Percentiles rank a stretch among this genome's conserved stretches.
phyloP scores from a whole-genome alignment of 78 protist genomes.

The Dictyostelium intermedium region DNA sequence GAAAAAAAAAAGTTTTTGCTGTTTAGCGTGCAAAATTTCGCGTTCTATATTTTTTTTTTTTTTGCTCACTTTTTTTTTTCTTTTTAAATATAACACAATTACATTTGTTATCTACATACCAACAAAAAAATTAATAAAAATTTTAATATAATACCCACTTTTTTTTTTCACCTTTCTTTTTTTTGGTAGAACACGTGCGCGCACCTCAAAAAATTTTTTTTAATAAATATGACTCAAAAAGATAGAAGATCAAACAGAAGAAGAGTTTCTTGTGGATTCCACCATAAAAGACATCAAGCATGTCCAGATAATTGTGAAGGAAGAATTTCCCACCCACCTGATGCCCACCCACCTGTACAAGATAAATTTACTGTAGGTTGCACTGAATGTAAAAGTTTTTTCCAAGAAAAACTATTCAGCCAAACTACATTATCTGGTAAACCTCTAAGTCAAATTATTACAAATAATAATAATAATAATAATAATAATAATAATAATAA shows the following conservation, averaged over 20 bases:
- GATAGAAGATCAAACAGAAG: constrained; percentile 67
- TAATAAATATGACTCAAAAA: background rate
- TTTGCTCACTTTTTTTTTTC: background rate
- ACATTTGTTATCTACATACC: too few relatives aligned
- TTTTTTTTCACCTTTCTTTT: too few relatives aligned
- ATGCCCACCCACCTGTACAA: constrained; percentile 60
- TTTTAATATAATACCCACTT: too few relatives aligned
- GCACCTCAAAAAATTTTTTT: too few relatives aligned
- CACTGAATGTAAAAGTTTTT: constrained; percentile 40
- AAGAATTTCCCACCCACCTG: constrained; percentile 68
- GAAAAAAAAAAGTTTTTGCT: background rate
- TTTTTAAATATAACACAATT: background rate
- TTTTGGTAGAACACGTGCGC: too few relatives aligned
- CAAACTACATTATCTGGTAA: constrained; percentile 6
- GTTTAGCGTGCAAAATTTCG: background rate
- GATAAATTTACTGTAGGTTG: constrained; percentile 76
- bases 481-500: background rate
- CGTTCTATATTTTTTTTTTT: too few relatives aligned
- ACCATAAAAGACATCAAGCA: constrained; percentile 77
- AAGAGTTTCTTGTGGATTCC: constrained; percentile 79
- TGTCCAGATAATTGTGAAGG: constrained; percentile 81
- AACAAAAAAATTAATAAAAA: too few relatives aligned
- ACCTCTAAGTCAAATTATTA: background rate
- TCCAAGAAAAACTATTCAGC: constrained; percentile 29
- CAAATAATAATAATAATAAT: background rate